Conservation (phyloP, 164 flowering plant species). For the Vitis amurensis region DNA sequence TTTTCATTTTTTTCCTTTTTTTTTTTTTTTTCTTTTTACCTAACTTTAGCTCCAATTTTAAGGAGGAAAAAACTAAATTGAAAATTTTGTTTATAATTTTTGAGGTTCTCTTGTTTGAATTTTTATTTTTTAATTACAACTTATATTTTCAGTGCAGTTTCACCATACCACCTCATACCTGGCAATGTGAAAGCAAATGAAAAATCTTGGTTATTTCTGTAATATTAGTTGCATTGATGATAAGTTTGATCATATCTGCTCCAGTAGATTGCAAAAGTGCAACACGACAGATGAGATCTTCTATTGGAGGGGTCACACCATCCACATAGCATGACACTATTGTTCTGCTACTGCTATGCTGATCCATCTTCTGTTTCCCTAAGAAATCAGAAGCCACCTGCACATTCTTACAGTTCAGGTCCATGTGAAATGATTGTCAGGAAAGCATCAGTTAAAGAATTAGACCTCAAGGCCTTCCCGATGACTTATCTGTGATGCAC, state of each 20-base stretch:
- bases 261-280: slow-evolving; percentile 47
- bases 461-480: not conserved
- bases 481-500: not conserved
- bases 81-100: too few relatives aligned
- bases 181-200: slow-evolving; percentile 42
- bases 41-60: too few relatives aligned
- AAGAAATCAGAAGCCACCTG: slow-evolving; percentile 46
- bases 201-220: slow-evolving; percentile 47
- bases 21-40: too few relatives aligned
- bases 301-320: slow-evolving; percentile 19
- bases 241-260: slow-evolving; percentile 57
- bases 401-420: not conserved
- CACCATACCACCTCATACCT: slow-evolving; percentile 28
- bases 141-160: too few relatives aligned
- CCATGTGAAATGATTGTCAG: not conserved
- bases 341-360: slow-evolving; percentile 20
- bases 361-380: slow-evolving; percentile 7
- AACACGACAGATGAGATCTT: slow-evolving; percentile 35
- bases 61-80: too few relatives aligned
- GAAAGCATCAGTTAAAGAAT: not conserved
- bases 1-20: too few relatives aligned
- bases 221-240: slow-evolving; percentile 34
- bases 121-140: too few relatives aligned
- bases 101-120: too few relatives aligned
- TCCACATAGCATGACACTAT: slow-evolving; percentile 38